These are phyloP conservation scores for Chrysophaeum taylorii DNA, from an alignment of 352 stramenopile species.

Conservation along the genomic window DNA sequence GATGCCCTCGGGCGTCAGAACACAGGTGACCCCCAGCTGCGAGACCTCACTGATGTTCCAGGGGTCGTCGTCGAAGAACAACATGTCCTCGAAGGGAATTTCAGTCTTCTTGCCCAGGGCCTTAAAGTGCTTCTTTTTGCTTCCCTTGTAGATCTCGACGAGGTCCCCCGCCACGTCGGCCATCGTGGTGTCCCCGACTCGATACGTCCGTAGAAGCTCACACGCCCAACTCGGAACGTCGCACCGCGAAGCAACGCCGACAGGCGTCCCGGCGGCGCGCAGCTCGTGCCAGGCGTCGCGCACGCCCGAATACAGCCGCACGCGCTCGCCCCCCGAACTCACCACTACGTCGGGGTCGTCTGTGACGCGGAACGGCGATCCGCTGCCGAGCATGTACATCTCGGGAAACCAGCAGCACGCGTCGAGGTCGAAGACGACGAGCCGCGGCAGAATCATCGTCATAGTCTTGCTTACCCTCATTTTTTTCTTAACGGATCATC, in stretches of 20 bases:
- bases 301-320: neutral
- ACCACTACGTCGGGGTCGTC: neutral
- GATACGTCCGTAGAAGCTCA: no score
- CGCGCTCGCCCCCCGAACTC: neutral
- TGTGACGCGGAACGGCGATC: neutral
- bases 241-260: neutral
- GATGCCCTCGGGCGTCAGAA: slow-evolving; percentile 51
- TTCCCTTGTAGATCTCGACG: slow-evolving; percentile 58
- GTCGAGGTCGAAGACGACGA: slow-evolving; percentile 9
- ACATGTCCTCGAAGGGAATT: slow-evolving; percentile 58
- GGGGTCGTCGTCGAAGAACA: slow-evolving; percentile 66
- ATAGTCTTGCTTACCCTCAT: neutral
- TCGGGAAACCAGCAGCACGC: slow-evolving; percentile 2
- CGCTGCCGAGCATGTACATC: slow-evolving; percentile 2
- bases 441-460: neutral
- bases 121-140: slow-evolving; percentile 60
- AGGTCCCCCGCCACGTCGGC: slow-evolving; percentile 30
- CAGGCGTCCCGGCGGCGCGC: neutral
- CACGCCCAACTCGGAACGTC: neutral
- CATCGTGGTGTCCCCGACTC: no score
- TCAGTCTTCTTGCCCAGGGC: slow-evolving; percentile 54
- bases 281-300: neutral
- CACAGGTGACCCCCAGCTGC: slow-evolving; percentile 48
- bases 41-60: slow-evolving; percentile 54
- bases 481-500: no score